A percentile compares a stretch with the other conserved stretches of the same genome.
These are phyloP conservation scores for Lathyrus aphaca DNA, from an alignment of 306 rosid genomes.

Conservation along the genomic window DNA sequence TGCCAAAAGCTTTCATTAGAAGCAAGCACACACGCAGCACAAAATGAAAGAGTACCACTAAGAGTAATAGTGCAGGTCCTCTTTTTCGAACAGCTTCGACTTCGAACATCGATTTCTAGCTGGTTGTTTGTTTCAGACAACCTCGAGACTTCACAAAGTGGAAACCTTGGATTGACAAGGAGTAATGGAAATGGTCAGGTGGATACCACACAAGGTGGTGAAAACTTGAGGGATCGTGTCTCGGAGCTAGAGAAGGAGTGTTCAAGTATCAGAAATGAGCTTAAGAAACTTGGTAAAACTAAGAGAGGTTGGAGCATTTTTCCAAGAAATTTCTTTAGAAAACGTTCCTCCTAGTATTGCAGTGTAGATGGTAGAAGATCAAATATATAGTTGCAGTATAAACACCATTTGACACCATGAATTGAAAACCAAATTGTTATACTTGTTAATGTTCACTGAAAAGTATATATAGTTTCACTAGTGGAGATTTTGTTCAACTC, in stretches of 20 bases:
- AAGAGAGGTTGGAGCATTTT: constrained; percentile 78
- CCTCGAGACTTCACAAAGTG: constrained; percentile 58
- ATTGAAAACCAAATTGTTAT: not conserved
- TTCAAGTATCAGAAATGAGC: constrained; percentile 65
- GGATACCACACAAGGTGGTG: constrained; percentile 45
- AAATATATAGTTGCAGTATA: constrained; percentile 29
- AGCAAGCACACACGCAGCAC: constrained; percentile 89
- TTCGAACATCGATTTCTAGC: constrained; percentile 80
- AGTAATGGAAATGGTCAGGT: constrained; percentile 40
- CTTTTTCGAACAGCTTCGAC: constrained; percentile 86
- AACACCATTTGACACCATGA: constrained; percentile 39
- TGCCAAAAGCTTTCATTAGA: constrained; percentile 83
- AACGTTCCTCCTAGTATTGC: constrained; percentile 48
- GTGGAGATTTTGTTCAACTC: not conserved
- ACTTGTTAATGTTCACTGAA: not conserved
- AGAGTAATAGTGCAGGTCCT: constrained; percentile 81
- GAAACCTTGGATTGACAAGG: constrained; percentile 50
- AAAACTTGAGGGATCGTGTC: constrained; percentile 68
- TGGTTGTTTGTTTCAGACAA: constrained; percentile 82
- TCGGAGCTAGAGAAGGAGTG: constrained; percentile 80
- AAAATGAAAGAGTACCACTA: constrained; percentile 82
- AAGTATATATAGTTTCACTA: not conserved
- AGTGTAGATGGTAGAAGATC: constrained; percentile 34
- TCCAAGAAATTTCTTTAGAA: constrained; percentile 60
- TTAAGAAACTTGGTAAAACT: constrained; percentile 60